Percentiles rank a stretch among this genome's conserved stretches.
These are phyloP conservation scores for Kwoniella newhampshirensis DNA, from an alignment of 768 basidiomycete genomes.

Conservation along the genomic window DNA sequence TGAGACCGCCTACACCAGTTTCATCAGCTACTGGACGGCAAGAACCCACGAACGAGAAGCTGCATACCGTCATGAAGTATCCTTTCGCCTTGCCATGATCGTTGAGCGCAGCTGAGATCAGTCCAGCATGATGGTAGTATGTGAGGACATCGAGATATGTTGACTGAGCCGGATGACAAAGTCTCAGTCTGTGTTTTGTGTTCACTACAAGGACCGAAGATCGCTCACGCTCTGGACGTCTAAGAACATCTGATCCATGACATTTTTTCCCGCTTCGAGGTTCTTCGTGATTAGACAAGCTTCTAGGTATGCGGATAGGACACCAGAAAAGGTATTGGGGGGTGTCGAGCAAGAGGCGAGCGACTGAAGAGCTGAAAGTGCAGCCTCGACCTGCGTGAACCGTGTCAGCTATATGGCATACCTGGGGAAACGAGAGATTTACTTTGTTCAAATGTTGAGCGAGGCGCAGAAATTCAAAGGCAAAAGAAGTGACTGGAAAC, in stretches of 20 bases:
- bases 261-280: not conserved
- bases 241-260: constrained; percentile 19
- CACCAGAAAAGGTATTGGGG: constrained; percentile 21
- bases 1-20: constrained; percentile 31
- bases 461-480: constrained; percentile 29
- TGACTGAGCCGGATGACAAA: constrained; percentile 12
- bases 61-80: constrained; percentile 32
- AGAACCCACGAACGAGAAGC: not conserved
- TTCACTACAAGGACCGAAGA: not conserved
- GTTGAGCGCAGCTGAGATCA: constrained; percentile 31
- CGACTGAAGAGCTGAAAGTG: constrained; percentile 13
- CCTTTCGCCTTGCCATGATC: constrained; percentile 26
- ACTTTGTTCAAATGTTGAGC: constrained; percentile 26
- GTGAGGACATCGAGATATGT: constrained; percentile 44
- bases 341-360: constrained; percentile 8
- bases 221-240: constrained; percentile 29
- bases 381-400: constrained; percentile 15
- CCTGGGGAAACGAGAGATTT: constrained; percentile 1
- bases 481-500: constrained; percentile 15
- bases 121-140: constrained; percentile 45
- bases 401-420: constrained; percentile 3
- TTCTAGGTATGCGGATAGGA: constrained; percentile 38
- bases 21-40: not conserved
- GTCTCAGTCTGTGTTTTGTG: not conserved
- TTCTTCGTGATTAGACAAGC: constrained; percentile 20